These are phyloP conservation scores for Periglandula ipomoeae DNA, from an alignment of 2,329 filamentous ascomycete species.

Conservation along the genomic window DNA sequence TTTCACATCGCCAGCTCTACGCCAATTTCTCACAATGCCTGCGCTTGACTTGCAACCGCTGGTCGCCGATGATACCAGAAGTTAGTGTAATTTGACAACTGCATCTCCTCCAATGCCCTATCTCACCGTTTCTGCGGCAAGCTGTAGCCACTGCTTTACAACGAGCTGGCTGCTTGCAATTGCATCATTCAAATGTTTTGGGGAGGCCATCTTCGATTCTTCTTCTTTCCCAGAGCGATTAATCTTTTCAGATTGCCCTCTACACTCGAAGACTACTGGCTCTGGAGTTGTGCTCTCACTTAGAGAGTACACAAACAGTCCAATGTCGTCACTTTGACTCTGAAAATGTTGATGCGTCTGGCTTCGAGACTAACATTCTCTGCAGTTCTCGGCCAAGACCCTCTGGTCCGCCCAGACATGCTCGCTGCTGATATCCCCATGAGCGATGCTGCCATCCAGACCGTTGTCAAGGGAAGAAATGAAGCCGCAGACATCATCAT, in stretches of 20 bases:
- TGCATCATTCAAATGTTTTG: neutral
- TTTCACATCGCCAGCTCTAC: neutral
- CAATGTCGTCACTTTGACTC: neutral
- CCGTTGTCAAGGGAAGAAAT: slow-evolving; percentile 62
- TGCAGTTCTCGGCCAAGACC: slow-evolving; percentile 88
- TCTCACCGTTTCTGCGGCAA: neutral
- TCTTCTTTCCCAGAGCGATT: too few relatives aligned
- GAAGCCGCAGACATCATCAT: slow-evolving; percentile 67
- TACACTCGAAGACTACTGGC: too few relatives aligned
- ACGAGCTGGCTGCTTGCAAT: too few relatives aligned
- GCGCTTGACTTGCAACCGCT: slow-evolving; percentile 31
- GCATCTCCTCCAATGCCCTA: neutral
- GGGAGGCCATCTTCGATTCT: too few relatives aligned
- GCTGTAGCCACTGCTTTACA: neutral
- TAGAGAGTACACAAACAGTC: neutral
- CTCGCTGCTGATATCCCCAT: slow-evolving; percentile 80
- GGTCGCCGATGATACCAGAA: slow-evolving; percentile 36
- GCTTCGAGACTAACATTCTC: slow-evolving; percentile 11
- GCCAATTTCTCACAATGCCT: slow-evolving; percentile 25
- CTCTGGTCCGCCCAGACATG: slow-evolving; percentile 79
- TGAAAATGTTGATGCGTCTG: neutral
- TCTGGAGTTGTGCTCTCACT: too few relatives aligned
- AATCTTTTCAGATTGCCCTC: too few relatives aligned
- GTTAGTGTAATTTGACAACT: slow-evolving; percentile 27
- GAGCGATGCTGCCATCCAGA: slow-evolving; percentile 50